These are phyloP conservation scores for Starmera pachycereana DNA, from an alignment of 805 yeast species.

Conservation along the genomic window DNA sequence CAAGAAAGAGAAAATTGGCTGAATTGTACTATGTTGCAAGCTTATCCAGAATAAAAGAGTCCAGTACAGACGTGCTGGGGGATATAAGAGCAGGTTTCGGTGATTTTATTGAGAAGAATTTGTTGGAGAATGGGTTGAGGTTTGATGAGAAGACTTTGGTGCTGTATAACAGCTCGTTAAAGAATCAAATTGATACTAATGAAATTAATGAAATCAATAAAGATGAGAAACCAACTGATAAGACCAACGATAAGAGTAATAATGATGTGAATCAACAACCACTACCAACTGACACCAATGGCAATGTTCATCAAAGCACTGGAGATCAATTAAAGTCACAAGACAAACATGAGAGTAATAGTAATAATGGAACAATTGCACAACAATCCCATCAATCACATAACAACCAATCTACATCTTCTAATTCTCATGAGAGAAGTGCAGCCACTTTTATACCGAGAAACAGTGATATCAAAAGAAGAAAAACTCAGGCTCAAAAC, in stretches of 20 bases:
- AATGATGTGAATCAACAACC: too few species aligned
- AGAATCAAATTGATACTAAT: background rate
- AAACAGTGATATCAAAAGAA: slow-evolving; percentile 6
- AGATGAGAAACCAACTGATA: too few species aligned
- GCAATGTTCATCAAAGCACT: background rate
- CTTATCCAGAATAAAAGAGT: slow-evolving; percentile 31
- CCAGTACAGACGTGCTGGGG: slow-evolving; percentile 26
- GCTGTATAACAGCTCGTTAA: background rate
- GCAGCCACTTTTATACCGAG: slow-evolving; percentile 1
- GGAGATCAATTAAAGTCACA: background rate
- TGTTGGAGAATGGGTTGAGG: slow-evolving; percentile 34
- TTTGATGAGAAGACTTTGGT: slow-evolving; percentile 23
- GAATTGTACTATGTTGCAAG: slow-evolving; percentile 53
- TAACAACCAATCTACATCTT: background rate
- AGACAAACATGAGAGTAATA: too few species aligned
- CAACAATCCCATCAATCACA: background rate
- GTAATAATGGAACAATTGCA: background rate
- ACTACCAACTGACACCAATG: too few species aligned
- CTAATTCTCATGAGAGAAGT: too few species aligned
- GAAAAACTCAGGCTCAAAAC: slow-evolving; percentile 6
- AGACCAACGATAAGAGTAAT: too few species aligned
- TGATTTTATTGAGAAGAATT: slow-evolving; percentile 42
- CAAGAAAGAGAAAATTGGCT: slow-evolving; percentile 46
- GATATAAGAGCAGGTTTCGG: slow-evolving; percentile 29
- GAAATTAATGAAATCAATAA: too few species aligned